phyloP scores from a whole-genome alignment of 1,139 yeast genomes.

The Lodderomyces orthopsilosis region DNA sequence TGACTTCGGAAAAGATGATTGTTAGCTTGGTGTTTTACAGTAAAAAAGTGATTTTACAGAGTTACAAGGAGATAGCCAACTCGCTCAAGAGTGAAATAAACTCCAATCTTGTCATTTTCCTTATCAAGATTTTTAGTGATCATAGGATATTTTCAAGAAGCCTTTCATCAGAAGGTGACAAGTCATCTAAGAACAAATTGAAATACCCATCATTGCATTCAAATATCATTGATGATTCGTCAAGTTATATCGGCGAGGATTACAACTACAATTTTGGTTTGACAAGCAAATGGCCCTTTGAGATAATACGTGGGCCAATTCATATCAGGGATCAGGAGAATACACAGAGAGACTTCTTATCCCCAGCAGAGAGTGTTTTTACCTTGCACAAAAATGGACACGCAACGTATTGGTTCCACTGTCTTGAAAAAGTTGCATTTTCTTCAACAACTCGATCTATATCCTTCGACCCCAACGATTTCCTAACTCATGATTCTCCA shows the following conservation, averaged over 20 bases:
- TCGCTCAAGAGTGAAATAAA: conserved; percentile 37
- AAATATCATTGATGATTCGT: conserved; percentile 23
- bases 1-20: conserved; percentile 28
- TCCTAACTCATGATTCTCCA: conserved; percentile 27
- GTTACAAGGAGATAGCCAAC: conserved; percentile 30
- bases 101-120: conserved; percentile 40
- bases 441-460: conserved; percentile 28
- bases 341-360: background rate
- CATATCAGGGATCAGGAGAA: background rate
- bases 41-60: conserved; percentile 34
- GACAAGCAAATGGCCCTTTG: conserved; percentile 28
- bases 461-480: conserved; percentile 34
- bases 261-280: conserved; percentile 38
- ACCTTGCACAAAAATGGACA: background rate
- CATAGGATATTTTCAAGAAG: conserved; percentile 31
- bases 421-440: conserved; percentile 26
- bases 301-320: background rate
- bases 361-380: background rate
- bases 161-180: conserved; percentile 20
- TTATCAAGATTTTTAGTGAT: conserved; percentile 41
- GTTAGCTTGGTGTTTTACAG: conserved; percentile 34
- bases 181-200: conserved; percentile 25
- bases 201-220: conserved; percentile 17
- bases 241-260: conserved; percentile 32
- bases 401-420: conserved; percentile 28